These are phyloP conservation scores for Neofusicoccum sp. DNA, from an alignment of 2,329 filamentous ascomycete species.

Conservation along the genomic window DNA sequence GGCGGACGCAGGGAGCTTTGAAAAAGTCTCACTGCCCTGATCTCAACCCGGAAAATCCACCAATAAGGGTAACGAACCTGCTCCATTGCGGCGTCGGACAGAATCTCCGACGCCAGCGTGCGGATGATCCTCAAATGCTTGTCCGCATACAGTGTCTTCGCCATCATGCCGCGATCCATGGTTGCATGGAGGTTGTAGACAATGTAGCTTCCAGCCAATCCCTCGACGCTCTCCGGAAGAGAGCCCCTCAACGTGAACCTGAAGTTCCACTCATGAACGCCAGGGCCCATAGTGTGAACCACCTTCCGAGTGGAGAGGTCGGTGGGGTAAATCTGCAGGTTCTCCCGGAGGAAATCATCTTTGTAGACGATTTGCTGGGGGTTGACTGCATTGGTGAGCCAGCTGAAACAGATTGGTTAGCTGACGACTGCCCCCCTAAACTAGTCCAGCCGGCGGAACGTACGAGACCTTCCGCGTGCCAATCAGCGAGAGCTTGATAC, in stretches of 20 bases:
- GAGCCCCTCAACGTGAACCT: constrained; percentile 49
- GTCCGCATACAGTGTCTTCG: constrained; percentile 80
- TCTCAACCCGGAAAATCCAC: not conserved
- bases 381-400: constrained; percentile 41
- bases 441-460: constrained; percentile 25
- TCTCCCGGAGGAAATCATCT: constrained; percentile 49
- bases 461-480: constrained; percentile 53
- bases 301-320: constrained; percentile 40
- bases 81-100: constrained; percentile 59
- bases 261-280: constrained; percentile 54
- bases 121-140: constrained; percentile 60
- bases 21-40: not conserved
- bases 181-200: constrained; percentile 91
- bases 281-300: constrained; percentile 53
- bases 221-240: constrained; percentile 85
- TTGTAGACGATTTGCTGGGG: constrained; percentile 50
- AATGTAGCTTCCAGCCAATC: constrained; percentile 81
- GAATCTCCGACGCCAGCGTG: constrained; percentile 64
- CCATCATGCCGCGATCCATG: constrained; percentile 82
- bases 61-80: constrained; percentile 29
- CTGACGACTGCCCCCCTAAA: not conserved
- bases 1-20: too few species aligned
- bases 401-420: constrained; percentile 28
- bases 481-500: constrained; percentile 50
- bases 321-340: constrained; percentile 48